Evolutionary conservation across 768 basidiomycete genomes (phyloP), one percentile per base, ranked within the genome.

Genomic region (Auriculariales sp.): DNA sequence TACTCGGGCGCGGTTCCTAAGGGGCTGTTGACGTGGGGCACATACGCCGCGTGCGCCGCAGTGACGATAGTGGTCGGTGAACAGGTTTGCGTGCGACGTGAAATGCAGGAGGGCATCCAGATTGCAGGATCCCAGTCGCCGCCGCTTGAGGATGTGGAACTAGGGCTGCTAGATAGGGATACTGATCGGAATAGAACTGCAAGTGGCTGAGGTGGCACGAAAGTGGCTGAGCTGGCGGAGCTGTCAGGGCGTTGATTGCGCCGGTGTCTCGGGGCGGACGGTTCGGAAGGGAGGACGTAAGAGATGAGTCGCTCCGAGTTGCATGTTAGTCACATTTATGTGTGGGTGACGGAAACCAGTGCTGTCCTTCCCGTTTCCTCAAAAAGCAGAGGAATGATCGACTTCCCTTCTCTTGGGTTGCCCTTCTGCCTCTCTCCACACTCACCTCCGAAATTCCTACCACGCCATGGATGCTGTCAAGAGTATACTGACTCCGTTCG

Each of bases 11-110:
- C 78, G 12, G 64, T 87, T 59, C 95, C 95, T 5, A 87, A 87
- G 0, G 93, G 90, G 1, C 61, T 88, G 30, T 98, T 94, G 72
- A 97, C 87, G 70, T 99, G 93, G 92, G 59, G 79, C 44, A 71
- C 93, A 46, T 70, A 93, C 61, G 64, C 75, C n/a, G 67, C 68
- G 33, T 81, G 87, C 36, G 73, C 88, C 5, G 68, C 77, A n/a
- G 57, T 82, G 32, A 85, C 81, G 52, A 76, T 97, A 54, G 71
- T 91, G 48, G 63, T 82, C 11, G 86, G 90, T 1, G 95, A 99
- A 61, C 91, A 97, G 58, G 70, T 95, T 25, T 93, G 94, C 61
- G 85, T 94, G 25, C 80, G 75, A 57, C 70, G 91, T 35, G 91
- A 95, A 66, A 89, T 95, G 89, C 67, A 68, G 17, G 89, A 93